Evolutionary conservation across 805 yeast species (phyloP), one percentile per base, ranked within the genome.

Genomic region (Lipomyces yamanashiensis): DNA sequence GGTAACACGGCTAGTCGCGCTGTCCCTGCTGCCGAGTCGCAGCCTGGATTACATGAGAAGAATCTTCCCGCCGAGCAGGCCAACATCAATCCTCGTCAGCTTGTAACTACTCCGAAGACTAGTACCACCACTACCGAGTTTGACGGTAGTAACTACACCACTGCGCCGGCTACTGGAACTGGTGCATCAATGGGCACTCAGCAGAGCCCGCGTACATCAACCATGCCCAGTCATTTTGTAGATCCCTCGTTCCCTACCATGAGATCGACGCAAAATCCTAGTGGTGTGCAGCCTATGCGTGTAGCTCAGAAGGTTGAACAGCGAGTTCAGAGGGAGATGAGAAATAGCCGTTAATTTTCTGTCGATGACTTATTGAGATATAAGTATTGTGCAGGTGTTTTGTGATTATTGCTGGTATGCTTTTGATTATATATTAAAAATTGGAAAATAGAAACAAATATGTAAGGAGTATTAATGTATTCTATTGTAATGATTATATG

Each of bases 271-370:
- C 44, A 39, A 19, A 50, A 23, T 44, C 36, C 33, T 8, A 15
- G 39, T 23, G 49, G 41, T 6, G 58, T 58, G 6, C 62, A 58
- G 41, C 62, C 62, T 8, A 58, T 58, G 62, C 62, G 61, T 10
- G 61, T 58, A 15, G 49, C 56, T 13, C 44, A 58, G 61, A 58
- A 51, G 49, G 54, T 40, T 17, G 45, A 39, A 45, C 45, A 39
- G 40, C 39, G 28, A 8, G 41, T 10, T 41, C 45, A 28, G 13
- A 17, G 33, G 43, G 54, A 17, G 34, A 21, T 40, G 19, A 41
- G 28, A 15, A 39, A 47, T 15, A 15, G 45, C 52, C 43, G 43
- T 39, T 39, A 13, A 13, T 39, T 39, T 39, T 39, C 43, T 39
- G 7, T 13, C 13, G 43, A n/a, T 39, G 43, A n/a, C 13, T 13